Percentiles rank a stretch among this genome's conserved stretches.
Conservation (phyloP, 768 basidiomycete genomes). For the Rubroboletus satanas region DNA sequence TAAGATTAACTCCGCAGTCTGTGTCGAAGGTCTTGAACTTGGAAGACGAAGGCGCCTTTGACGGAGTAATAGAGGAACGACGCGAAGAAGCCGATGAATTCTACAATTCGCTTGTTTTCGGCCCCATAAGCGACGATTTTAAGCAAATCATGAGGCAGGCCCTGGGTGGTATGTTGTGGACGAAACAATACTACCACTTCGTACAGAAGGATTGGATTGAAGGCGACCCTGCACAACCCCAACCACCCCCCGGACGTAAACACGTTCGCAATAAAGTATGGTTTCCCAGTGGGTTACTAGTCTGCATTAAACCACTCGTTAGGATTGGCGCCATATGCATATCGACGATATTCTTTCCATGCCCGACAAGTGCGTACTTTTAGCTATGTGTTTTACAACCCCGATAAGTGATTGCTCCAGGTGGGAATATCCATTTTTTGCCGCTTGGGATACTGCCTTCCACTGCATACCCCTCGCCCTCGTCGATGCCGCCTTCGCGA, state of each 20-base stretch:
- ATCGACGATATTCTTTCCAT: slow-evolving; percentile 95
- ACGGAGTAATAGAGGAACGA: slow-evolving; percentile 84
- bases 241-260: slow-evolving; percentile 89
- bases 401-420: slow-evolving; percentile 33
- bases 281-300: not conserved
- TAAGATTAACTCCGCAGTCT: slow-evolving; percentile 82
- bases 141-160: slow-evolving; percentile 97
- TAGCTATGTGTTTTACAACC: not conserved
- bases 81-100: slow-evolving; percentile 96
- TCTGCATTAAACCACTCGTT: slow-evolving; percentile 1
- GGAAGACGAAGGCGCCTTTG: slow-evolving; percentile 86
- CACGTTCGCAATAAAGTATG: slow-evolving; percentile 75
- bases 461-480: slow-evolving; percentile 97
- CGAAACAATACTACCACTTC: slow-evolving; percentile 96
- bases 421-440: slow-evolving; percentile 99
- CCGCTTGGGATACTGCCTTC: slow-evolving; percentile 98
- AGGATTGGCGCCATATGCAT: slow-evolving; percentile 97
- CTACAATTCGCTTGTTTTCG: slow-evolving; percentile 74
- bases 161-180: slow-evolving; percentile 96
- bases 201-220: slow-evolving; percentile 95
- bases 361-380: slow-evolving; percentile 83
- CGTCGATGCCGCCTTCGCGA: slow-evolving; percentile 92
- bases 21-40: slow-evolving; percentile 75
- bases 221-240: slow-evolving; percentile 92
- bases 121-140: slow-evolving; percentile 87